Percentiles rank a stretch among this genome's conserved stretches.
Conservation (phyloP, 2,329 filamentous ascomycete genomes). For the Fusarium armeniacum region DNA sequence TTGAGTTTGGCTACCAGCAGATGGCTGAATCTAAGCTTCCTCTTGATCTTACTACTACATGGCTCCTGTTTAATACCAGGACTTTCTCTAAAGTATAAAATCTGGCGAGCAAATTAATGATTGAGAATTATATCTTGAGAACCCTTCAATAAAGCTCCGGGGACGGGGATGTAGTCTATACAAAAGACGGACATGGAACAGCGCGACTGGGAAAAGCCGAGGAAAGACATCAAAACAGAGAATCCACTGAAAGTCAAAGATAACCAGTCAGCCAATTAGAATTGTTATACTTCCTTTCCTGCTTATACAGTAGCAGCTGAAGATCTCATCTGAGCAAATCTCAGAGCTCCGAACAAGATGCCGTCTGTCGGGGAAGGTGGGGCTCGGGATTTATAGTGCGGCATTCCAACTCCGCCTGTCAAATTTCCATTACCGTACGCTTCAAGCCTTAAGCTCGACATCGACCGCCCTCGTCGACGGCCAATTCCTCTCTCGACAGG, state of each 20-base stretch:
- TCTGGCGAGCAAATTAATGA: neutral
- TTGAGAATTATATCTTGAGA: neutral
- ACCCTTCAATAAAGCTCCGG: conserved; percentile 8
- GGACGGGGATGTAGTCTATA: neutral
- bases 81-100: neutral
- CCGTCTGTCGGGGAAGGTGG: conserved; percentile 31
- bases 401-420: conserved; percentile 49
- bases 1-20: neutral
- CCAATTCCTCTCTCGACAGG: conserved; percentile 17
- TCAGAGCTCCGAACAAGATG: conserved; percentile 19
- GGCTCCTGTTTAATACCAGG: too few relatives aligned
- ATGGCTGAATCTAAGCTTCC: neutral
- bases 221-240: conserved; percentile 1
- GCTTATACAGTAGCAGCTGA: conserved; percentile 4
- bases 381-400: conserved; percentile 44
- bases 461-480: conserved; percentile 18
- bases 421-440: conserved; percentile 49
- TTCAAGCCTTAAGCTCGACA: conserved; percentile 42
- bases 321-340: conserved; percentile 27
- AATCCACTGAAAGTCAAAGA: neutral
- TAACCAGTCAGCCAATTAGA: neutral
- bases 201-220: conserved; percentile 3
- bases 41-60: neutral
- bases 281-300: neutral
- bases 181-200: conserved; percentile 23